Evolutionary conservation across 306 rosid species (phyloP).

Genomic region (Medicago lupulina): DNA sequence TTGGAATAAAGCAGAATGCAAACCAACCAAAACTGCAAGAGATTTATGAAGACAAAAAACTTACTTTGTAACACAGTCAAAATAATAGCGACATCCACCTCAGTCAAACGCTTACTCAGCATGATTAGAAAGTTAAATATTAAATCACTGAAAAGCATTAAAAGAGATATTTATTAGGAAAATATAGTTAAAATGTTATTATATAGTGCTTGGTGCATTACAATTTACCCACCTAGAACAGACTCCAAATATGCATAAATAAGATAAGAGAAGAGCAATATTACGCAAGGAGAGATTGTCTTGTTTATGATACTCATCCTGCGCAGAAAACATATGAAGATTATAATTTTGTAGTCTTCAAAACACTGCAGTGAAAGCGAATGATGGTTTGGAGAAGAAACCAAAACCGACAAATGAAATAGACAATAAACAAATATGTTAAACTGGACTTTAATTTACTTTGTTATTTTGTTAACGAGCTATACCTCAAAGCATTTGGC

Average conservation of each 20-base stretch:
- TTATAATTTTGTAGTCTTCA: conserved; percentile 26
- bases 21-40: conserved; percentile 13
- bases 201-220: conserved; percentile 5
- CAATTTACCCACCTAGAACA: conserved; percentile 70
- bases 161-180: conserved; percentile 46
- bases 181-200: conserved; percentile 20
- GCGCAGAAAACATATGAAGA: conserved; percentile 33
- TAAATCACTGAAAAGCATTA: conserved; percentile 73
- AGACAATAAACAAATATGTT: conserved; percentile 1
- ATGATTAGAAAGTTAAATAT: conserved; percentile 76
- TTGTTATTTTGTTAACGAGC: not conserved
- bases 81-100: conserved; percentile 85
- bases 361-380: conserved; percentile 23
- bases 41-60: conserved; percentile 38
- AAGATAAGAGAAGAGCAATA: conserved; percentile 77
- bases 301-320: conserved; percentile 82
- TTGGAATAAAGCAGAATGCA: conserved; percentile 15
- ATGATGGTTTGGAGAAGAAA: conserved; percentile 36
- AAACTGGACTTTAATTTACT: conserved; percentile 24
- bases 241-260: conserved; percentile 84
- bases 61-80: conserved; percentile 78
- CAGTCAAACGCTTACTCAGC: conserved; percentile 79
- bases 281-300: conserved; percentile 88
- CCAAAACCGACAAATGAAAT: conserved; percentile 27
- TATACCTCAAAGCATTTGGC: conserved; percentile 86